Base-by-base conservation (phyloP, 1,139 yeast species). In the Candida buenavistaensis region DNA sequence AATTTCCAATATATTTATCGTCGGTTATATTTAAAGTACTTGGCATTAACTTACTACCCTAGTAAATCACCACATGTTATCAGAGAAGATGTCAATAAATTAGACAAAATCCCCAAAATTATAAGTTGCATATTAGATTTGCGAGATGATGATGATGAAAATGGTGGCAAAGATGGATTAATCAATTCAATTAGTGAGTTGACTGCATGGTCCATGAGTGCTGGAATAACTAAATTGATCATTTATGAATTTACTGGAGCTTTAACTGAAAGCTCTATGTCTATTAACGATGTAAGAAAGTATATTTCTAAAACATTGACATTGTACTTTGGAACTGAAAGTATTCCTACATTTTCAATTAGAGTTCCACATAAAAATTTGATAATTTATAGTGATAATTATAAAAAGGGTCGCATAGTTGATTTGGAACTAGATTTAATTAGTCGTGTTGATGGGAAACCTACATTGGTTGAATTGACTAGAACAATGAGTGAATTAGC, bases 121-220 rank as follows among this genome's bases (percentile, higher is more conserved):
- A 51, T 92, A 15, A 83, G 95, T 8, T 79, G 86, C 21, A 79
- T 92, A 12, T 62, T 92, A 41, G 81, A 78, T 46, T 72, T 82
- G 52, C 78, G 79, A 50, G 77, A 82, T 29, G 89, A 80, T 36
- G 85, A 82, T 41, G 92, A 82, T 47, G 94, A 85, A 52, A 89
- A 86, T 40, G 96, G 95, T 16, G 97, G 97, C 2, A 60, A 84
- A 29, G 90, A 84, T 41, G 96, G 95, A 0, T 68, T 94, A 30
- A 68, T 90, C 50, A 79, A 75, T 47, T 87, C 87, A 50, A 73
- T 83, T 14, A 76, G 92, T 37, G 96, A 89, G 52, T 52, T 90
- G 30, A 72, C 81, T 0, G 82, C 95, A 3, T 92, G 99, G 99
- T 74, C 89, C 28, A 60, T 88, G 14, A 86, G 95, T 29, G 81